Conservation (phyloP, 768 basidiomycete species). For the Podaxis sp. region DNA sequence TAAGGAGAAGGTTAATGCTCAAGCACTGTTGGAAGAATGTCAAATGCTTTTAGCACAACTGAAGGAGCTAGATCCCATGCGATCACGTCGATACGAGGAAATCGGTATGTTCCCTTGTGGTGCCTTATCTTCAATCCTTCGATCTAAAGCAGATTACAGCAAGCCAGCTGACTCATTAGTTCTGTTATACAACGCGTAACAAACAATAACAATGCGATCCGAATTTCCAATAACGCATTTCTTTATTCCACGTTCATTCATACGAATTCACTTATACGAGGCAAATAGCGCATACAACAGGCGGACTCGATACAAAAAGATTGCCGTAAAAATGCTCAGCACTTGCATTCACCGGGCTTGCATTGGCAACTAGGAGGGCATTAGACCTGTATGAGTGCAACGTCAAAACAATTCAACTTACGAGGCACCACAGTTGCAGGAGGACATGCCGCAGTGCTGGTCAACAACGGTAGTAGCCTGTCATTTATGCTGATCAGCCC, state of each 20-base stretch:
- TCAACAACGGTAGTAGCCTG: constrained; percentile 41
- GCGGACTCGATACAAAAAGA: not conserved
- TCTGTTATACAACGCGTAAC: not conserved
- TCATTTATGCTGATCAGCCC: constrained; percentile 14
- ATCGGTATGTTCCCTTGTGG: constrained; percentile 45
- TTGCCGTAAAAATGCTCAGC: constrained; percentile 33
- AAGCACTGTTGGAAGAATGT: constrained; percentile 44
- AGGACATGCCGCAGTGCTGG: constrained; percentile 43
- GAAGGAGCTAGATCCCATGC: constrained; percentile 60
- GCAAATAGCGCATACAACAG: not conserved
- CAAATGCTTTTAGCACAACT: constrained; percentile 55
- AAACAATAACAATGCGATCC: not conserved
- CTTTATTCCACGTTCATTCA: not conserved
- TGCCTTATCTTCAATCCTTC: not conserved
- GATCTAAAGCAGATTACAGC: not conserved
- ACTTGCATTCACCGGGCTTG: constrained; percentile 66
- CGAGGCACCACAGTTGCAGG: constrained; percentile 55
- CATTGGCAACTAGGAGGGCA: constrained; percentile 49
- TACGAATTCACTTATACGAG: not conserved
- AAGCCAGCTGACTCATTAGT: not conserved
- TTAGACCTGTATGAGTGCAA: not conserved
- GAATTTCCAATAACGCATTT: not conserved
- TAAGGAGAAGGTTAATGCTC: constrained; percentile 30
- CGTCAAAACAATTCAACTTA: constrained; percentile 22
- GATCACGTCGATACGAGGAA: constrained; percentile 68